These are phyloP conservation scores for Penicillium sp. DNA, from an alignment of 2,329 filamentous ascomycete species.

Conservation along the genomic window DNA sequence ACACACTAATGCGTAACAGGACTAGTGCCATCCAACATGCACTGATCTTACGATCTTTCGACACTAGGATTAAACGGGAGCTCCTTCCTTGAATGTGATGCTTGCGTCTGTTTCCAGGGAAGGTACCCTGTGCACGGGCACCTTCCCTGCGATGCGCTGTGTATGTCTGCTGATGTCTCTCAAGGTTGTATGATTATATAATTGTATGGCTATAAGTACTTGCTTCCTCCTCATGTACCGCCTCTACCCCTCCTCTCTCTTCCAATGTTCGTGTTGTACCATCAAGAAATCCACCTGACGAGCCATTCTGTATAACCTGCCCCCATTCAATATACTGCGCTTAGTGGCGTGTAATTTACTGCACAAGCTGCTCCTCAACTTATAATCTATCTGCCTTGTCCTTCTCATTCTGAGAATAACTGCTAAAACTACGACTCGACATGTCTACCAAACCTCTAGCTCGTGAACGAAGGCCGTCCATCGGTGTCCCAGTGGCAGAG, in stretches of 20 bases:
- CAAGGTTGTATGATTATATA: no score
- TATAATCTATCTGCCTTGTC: not conserved
- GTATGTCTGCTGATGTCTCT: not conserved
- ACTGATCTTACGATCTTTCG: conserved; percentile 1
- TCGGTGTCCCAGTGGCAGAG: conserved; percentile 77
- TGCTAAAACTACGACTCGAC: conserved; percentile 1
- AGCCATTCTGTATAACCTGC: not conserved
- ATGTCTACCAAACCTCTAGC: conserved; percentile 16
- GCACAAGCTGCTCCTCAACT: not conserved
- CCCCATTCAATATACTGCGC: not conserved
- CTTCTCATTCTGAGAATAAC: not conserved
- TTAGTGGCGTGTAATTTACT: not conserved
- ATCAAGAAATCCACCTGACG: not conserved
- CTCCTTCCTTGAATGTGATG: conserved; percentile 2
- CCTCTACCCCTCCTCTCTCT: no score
- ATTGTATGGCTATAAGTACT: no score
- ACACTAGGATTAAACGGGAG: conserved; percentile 22
- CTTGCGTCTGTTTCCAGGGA: not conserved
- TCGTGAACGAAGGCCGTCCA: conserved; percentile 77
- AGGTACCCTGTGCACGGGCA: not conserved
- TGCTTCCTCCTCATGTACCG: no score
- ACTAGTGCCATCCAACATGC: no score
- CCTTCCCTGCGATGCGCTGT: no score
- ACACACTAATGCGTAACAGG: no score
- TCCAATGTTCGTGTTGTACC: not conserved